phyloP scores from a whole-genome alignment of 2,329 filamentous ascomycete species.

The Diaporthe longicolla region DNA sequence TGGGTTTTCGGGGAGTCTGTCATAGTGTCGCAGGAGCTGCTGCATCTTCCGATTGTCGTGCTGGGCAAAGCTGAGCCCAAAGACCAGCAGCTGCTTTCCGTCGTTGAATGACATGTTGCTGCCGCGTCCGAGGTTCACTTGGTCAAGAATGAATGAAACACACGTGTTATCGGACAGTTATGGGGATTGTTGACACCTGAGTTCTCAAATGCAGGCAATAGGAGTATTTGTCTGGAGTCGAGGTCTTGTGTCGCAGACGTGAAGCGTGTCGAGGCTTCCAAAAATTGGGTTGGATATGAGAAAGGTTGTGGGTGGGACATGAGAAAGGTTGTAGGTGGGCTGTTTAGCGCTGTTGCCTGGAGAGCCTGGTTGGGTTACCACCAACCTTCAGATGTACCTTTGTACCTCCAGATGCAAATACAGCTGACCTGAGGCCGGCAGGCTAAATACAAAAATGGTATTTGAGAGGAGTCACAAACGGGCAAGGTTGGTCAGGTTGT shows the following conservation, averaged over 20 bases:
- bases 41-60: constrained; percentile 42
- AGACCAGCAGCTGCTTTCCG: constrained; percentile 41
- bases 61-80: constrained; percentile 39
- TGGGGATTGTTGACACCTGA: not conserved
- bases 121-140: too few species aligned
- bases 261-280: not conserved
- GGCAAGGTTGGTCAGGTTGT: not conserved
- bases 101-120: constrained; percentile 37
- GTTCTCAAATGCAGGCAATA: not conserved
- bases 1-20: constrained; percentile 34
- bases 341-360: constrained; percentile 33
- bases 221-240: not conserved
- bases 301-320: too few species aligned
- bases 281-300: too few species aligned
- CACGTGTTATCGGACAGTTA: not conserved
- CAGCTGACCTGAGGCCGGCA: not conserved
- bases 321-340: constrained; percentile 17
- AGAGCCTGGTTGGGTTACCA: constrained; percentile 4
- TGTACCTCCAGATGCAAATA: not conserved
- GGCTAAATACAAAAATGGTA: not conserved
- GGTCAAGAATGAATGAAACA: not conserved
- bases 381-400: not conserved
- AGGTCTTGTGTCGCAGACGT: not conserved
- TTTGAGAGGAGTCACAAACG: not conserved
- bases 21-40: constrained; percentile 39